Evolutionary conservation across 192 early-diverging fungal species (phyloP), one percentile per base, ranked within the genome.

Genomic region (Backusella psychrophila): DNA sequence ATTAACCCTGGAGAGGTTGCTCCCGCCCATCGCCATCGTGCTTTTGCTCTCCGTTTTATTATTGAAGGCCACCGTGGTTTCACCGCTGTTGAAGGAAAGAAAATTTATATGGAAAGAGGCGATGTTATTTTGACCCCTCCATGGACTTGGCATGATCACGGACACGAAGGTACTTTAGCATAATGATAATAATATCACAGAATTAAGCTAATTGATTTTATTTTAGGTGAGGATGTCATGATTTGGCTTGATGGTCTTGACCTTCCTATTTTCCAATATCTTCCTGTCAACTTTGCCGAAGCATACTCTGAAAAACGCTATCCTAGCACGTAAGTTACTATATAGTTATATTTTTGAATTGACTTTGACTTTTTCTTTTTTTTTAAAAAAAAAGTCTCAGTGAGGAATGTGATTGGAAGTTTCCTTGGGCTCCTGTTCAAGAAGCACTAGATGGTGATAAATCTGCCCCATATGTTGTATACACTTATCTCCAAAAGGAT

Each of bases 161-260:
- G 69, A 4, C 69, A 71, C 6, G 69, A 71, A 71, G 69, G 69
- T 71, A 39, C 35, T 1, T 44, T 12, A 15, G 21, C 14, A 38
- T 19, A 14, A 14, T 14, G 15, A 5, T 0, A 29, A 31, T 63
- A 29, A 11, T 63, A 29, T 29, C 23, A 26, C 1, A 63, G 12
- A 42, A 5, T 41, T 8, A 29, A 41, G 11, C 7, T 36, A 36
- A 39, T 71, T 29, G 29, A 14, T 14, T 39, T 29, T 12, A 41
- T 29, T 42, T 26, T 39, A 71, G 69, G 69, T 23, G 69, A 71
- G 39, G 69, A 71, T 41, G 69, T 71, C 41, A 71, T 71, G 69
- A 71, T 71, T 29, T 71, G 69, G 69, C 69, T 71, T 71, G 69
- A 71, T 41, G 69, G 69, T 29, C 69, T 71, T 26, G 69, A 71